Conservation (phyloP, 257 asterid species). For the Capsicum baccatum region DNA sequence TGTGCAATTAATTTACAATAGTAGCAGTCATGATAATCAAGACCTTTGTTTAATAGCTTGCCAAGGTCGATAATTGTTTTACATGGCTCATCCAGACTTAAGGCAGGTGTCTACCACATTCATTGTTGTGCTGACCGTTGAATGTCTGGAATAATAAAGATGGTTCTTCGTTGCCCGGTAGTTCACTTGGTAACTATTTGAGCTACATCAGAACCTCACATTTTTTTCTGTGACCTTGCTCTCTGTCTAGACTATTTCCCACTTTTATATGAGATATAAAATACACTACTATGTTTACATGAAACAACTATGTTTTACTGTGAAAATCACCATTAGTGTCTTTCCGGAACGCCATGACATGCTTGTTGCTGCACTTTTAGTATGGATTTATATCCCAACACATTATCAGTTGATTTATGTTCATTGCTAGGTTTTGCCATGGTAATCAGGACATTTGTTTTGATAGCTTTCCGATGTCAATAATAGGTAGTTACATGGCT, state of each 20-base stretch:
- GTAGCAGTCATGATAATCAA: not conserved
- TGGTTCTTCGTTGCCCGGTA: not conserved
- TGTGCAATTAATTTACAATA: not conserved
- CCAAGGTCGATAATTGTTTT: not conserved
- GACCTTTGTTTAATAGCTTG: not conserved
- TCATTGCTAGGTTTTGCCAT: not conserved
- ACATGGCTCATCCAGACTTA: not conserved
- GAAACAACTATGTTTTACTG: not conserved
- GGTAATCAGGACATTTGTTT: not conserved
- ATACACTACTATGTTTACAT: not conserved
- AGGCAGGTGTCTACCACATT: not conserved
- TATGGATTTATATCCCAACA: not conserved
- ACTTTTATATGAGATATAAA: not conserved
- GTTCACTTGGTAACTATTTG: not conserved
- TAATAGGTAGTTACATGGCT: too few species aligned
- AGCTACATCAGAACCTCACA: conserved; percentile 2
- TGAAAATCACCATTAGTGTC: not conserved
- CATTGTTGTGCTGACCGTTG: conserved; percentile 12
- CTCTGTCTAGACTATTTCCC: not conserved
- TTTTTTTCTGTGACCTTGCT: not conserved
- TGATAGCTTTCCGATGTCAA: too few species aligned
- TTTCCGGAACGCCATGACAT: not conserved
- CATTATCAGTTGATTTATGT: not conserved
- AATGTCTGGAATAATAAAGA: conserved; percentile 6
- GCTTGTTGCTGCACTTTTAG: not conserved